These are phyloP conservation scores for Meira miltonrushii DNA, from an alignment of 1,284 basidiomycete species.

Conservation along the genomic window DNA sequence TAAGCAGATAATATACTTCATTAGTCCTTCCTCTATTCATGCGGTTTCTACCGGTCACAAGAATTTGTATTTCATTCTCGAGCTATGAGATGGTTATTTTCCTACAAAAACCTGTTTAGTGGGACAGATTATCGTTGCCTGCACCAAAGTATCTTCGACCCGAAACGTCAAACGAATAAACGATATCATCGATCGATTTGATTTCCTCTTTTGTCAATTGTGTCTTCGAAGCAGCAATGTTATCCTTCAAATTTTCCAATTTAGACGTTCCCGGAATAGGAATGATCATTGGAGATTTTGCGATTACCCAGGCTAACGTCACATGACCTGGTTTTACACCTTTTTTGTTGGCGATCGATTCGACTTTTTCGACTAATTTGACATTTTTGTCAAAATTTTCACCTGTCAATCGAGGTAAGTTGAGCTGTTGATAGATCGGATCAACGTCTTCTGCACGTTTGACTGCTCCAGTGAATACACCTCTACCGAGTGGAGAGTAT, in stretches of 20 bases:
- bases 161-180: constrained; percentile 31
- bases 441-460: constrained; percentile 19
- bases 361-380: constrained; percentile 24
- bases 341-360: constrained; percentile 28
- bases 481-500: constrained; percentile 32
- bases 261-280: constrained; percentile 17
- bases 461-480: constrained; percentile 28
- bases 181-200: constrained; percentile 21
- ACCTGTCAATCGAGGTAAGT: constrained; percentile 24
- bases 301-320: constrained; percentile 21
- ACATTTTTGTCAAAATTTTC: constrained; percentile 30
- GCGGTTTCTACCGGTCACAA: no score
- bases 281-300: constrained; percentile 16
- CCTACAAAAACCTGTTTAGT: no score
- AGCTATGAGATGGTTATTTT: no score
- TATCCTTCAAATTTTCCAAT: constrained; percentile 17
- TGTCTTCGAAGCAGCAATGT: constrained; percentile 23
- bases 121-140: no score
- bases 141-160: constrained; percentile 20
- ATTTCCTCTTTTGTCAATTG: constrained; percentile 20
- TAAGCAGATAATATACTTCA: no score
- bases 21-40: no score
- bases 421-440: constrained; percentile 24
- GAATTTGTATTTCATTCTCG: no score
- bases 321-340: constrained; percentile 29